Evolutionary conservation across 106 monocot genomes (phyloP).

Genomic region (Ottelia alismoides): DNA sequence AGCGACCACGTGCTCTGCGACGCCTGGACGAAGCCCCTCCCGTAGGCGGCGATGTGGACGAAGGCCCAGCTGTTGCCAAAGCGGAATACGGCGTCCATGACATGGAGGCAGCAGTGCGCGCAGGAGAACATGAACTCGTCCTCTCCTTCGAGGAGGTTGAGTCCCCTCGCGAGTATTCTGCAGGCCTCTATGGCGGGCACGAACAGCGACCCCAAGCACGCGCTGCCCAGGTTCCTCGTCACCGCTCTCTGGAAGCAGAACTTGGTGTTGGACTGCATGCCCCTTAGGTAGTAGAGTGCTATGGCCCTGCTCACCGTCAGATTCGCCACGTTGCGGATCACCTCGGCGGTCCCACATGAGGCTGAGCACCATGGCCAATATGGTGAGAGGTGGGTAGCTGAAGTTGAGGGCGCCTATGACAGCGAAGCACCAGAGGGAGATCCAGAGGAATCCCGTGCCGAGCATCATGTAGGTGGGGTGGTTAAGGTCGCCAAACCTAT

Average conservation of each 20-base stretch:
- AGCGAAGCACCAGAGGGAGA: conserved; percentile 82
- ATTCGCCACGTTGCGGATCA: conserved; percentile 88
- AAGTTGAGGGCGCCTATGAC: conserved; percentile 84
- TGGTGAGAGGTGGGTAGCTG: conserved; percentile 60
- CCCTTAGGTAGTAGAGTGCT: conserved; percentile 83
- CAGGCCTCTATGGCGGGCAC: conserved; percentile 88
- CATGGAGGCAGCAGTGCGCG: conserved; percentile 85
- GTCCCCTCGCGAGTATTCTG: conserved; percentile 65
- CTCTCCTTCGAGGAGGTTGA: conserved; percentile 92
- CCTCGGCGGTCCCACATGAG: conserved; percentile 94
- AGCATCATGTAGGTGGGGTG: conserved; percentile 72
- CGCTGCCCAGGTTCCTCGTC: conserved; percentile 78
- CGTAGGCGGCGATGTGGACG: conserved; percentile 91
- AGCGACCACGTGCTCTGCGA: conserved; percentile 88
- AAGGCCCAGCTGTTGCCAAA: conserved; percentile 99
- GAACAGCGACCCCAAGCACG: conserved; percentile 78
- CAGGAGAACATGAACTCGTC: conserved; percentile 99
- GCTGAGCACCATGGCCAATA: conserved; percentile 60
- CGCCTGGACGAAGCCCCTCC: conserved; percentile 76
- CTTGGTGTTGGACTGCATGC: conserved; percentile 77
- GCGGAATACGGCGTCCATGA: conserved; percentile 84
- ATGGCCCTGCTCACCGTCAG: conserved; percentile 82
- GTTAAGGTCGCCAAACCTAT: conserved; percentile 57
- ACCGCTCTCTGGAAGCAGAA: conserved; percentile 84
- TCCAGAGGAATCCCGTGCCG: conserved; percentile 60